A percentile compares a stretch with the other conserved stretches of the same genome.
Conservation (phyloP, 2,329 filamentous ascomycete species). For the Geosmithia flava region DNA sequence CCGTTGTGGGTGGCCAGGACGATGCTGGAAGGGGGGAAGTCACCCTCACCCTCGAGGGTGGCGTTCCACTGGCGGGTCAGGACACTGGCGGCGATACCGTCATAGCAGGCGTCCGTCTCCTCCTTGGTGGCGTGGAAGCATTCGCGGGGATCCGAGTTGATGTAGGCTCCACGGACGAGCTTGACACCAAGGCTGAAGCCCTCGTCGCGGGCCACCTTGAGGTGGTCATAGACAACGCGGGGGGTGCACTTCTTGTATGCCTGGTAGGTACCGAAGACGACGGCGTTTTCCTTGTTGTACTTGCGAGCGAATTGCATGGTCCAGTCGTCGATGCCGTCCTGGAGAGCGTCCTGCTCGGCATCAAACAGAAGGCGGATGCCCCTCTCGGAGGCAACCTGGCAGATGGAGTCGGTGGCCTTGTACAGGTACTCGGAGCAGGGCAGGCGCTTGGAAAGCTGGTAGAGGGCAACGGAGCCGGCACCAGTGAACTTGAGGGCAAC, state of each 20-base stretch:
- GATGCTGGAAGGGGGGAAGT: slow-evolving; percentile 47
- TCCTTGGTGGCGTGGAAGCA: slow-evolving; percentile 62
- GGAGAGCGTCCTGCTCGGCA: slow-evolving; percentile 70
- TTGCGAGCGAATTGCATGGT: slow-evolving; percentile 63
- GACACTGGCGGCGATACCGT: slow-evolving; percentile 56
- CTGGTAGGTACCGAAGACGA: slow-evolving; percentile 74
- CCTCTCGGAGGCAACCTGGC: slow-evolving; percentile 55
- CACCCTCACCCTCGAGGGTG: slow-evolving; percentile 19
- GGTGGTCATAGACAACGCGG: slow-evolving; percentile 42
- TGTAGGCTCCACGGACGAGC: slow-evolving; percentile 63
- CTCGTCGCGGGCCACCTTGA: slow-evolving; percentile 42
- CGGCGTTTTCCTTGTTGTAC: slow-evolving; percentile 57
- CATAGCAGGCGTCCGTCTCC: slow-evolving; percentile 60
- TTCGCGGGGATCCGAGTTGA: slow-evolving; percentile 56
- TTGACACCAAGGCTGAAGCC: slow-evolving; percentile 61
- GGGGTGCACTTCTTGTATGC: slow-evolving; percentile 59
- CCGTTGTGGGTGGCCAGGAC: slow-evolving; percentile 79
- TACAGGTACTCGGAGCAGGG: slow-evolving; percentile 53
- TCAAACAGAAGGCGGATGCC: slow-evolving; percentile 70
- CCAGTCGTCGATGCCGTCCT: slow-evolving; percentile 72
- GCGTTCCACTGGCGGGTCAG: slow-evolving; percentile 39
- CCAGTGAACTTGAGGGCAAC: slow-evolving; percentile 70
- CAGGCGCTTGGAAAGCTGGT: slow-evolving; percentile 49
- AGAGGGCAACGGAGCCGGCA: slow-evolving; percentile 61
- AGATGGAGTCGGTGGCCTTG: slow-evolving; percentile 61